Percentiles rank a stretch among this genome's conserved stretches.
These are phyloP conservation scores for Chalciporus piperatus DNA, from an alignment of 768 basidiomycete species.

Conservation along the genomic window DNA sequence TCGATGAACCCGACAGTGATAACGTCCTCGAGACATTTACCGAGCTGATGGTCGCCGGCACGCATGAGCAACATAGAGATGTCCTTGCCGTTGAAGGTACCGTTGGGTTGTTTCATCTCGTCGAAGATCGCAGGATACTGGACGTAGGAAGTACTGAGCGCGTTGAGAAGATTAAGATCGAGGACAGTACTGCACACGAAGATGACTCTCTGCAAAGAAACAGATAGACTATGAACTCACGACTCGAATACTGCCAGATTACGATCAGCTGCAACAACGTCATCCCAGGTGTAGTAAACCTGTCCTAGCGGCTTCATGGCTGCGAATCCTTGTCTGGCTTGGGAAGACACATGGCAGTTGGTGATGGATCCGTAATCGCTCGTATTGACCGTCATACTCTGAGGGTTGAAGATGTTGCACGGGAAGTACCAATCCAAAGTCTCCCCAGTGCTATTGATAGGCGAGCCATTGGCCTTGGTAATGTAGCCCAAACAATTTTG, in stretches of 20 bases:
- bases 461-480: conserved; percentile 64
- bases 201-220: conserved; percentile 4
- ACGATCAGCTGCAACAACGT: conserved; percentile 61
- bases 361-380: conserved; percentile 63
- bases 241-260: conserved; percentile 94
- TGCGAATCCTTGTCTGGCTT: conserved; percentile 52
- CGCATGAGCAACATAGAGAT: conserved; percentile 85
- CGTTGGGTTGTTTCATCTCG: conserved; percentile 63
- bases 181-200: conserved; percentile 65
- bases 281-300: conserved; percentile 93
- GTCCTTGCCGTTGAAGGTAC: conserved; percentile 78
- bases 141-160: conserved; percentile 81
- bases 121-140: conserved; percentile 83
- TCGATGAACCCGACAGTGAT: conserved; percentile 92
- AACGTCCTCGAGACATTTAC: conserved; percentile 82
- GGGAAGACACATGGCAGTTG: conserved; percentile 68
- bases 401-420: conserved; percentile 83
- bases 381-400: conserved; percentile 63
- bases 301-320: conserved; percentile 63
- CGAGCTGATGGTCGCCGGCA: conserved; percentile 61
- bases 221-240: conserved; percentile 47
- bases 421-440: conserved; percentile 95
- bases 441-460: conserved; percentile 61
- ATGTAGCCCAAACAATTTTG: conserved; percentile 78
- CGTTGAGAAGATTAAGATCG: conserved; percentile 80